phyloP scores from a whole-genome alignment of 345 rosid genomes.

The Noccaea bulbosa region DNA sequence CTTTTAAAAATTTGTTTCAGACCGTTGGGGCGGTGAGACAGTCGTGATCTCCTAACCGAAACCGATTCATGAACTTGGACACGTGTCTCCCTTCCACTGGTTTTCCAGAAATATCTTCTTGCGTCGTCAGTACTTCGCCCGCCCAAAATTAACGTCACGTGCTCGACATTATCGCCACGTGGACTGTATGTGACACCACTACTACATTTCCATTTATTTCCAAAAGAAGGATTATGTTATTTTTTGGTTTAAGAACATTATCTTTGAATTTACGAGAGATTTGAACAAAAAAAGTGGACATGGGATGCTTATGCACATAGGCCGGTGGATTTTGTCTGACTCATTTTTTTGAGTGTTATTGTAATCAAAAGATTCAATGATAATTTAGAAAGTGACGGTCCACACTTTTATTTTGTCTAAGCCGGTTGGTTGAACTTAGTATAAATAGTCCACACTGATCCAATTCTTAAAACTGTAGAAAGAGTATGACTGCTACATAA shows the following conservation, averaged over 20 bases:
- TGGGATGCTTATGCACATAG: constrained; percentile 39
- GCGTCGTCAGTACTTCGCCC: not conserved
- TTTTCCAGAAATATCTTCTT: constrained; percentile 23
- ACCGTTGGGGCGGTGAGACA: constrained; percentile 45
- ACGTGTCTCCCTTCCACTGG: constrained; percentile 25
- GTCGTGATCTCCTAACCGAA: constrained; percentile 40
- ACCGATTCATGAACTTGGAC: constrained; percentile 29
- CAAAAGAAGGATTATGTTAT: not conserved
- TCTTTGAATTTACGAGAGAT: not conserved
- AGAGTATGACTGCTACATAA: not conserved
- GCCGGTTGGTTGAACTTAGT: not conserved
- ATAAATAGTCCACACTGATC: constrained; percentile 8
- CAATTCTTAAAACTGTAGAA: not conserved
- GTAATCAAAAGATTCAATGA: constrained; percentile 30
- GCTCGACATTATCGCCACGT: constrained; percentile 24
- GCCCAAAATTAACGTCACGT: constrained; percentile 32
- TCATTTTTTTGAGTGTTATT: constrained; percentile 18
- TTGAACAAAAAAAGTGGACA: constrained; percentile 20
- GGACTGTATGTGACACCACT: constrained; percentile 14
- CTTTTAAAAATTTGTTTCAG: not conserved
- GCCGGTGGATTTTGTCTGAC: constrained; percentile 39
- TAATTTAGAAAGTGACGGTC: constrained; percentile 27
- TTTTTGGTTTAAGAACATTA: not conserved
- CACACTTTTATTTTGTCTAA: constrained; percentile 14
- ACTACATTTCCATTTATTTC: constrained; percentile 3